These are phyloP conservation scores for Physaria fendleri DNA, from an alignment of 345 rosid species.

Conservation along the genomic window DNA sequence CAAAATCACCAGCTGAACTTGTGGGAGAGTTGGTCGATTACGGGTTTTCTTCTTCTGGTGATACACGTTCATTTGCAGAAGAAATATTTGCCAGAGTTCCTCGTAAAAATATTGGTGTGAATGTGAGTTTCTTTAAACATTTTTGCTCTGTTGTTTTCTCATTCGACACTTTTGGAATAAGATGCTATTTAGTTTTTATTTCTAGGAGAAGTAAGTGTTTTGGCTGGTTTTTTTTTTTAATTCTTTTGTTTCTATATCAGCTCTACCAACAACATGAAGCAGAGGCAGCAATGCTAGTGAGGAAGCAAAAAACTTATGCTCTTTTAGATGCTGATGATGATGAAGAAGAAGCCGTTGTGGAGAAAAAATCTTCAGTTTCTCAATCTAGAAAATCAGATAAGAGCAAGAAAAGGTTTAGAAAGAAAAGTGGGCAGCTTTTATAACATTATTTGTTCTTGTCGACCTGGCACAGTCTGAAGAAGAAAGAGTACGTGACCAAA, in stretches of 20 bases:
- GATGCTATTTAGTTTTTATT: background rate
- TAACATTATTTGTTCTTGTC: too few species aligned
- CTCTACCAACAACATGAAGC: conserved; percentile 76
- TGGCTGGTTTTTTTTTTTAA: background rate
- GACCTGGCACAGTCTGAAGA: conserved; percentile 63
- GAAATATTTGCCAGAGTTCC: conserved; percentile 58
- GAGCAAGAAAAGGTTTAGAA: conserved; percentile 71
- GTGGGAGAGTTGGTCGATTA: conserved; percentile 43
- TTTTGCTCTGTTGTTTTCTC: background rate
- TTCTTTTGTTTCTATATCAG: conserved; percentile 29
- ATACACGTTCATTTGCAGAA: conserved; percentile 46
- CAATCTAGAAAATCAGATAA: conserved; percentile 41
- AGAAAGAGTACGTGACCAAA: conserved; percentile 71
- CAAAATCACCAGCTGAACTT: conserved; percentile 55
- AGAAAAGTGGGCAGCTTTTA: conserved; percentile 56
- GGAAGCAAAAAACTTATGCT: conserved; percentile 61
- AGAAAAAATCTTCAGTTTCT: conserved; percentile 33
- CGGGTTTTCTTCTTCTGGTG: conserved; percentile 47
- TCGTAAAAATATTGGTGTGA: conserved; percentile 37
- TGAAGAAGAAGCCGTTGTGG: conserved; percentile 25
- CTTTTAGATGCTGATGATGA: conserved; percentile 77
- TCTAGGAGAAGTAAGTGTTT: background rate
- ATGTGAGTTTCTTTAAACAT: conserved; percentile 43
- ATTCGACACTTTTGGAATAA: background rate
- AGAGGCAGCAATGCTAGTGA: conserved; percentile 73